Evolutionary conservation across 2,329 filamentous ascomycete genomes (phyloP).

Genomic region (Neurospora sp.): DNA sequence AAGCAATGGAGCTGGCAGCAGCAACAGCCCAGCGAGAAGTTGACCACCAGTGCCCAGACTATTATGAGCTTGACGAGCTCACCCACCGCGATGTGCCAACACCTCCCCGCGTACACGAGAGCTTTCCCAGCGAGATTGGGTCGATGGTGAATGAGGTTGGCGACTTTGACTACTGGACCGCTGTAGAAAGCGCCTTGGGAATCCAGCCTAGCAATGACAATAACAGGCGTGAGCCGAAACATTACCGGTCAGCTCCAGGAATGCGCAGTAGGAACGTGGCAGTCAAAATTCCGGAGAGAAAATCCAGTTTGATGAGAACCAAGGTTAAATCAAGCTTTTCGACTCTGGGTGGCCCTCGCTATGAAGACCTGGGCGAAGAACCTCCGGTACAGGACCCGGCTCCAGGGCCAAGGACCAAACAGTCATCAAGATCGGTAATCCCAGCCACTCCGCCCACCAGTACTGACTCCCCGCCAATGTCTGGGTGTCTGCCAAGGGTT

Average conservation of each 20-base stretch:
- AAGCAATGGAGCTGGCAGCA: slow-evolving; percentile 34
- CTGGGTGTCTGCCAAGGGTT: slow-evolving; percentile 5
- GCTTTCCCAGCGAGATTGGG: slow-evolving; percentile 1
- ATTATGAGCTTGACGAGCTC: slow-evolving; percentile 2
- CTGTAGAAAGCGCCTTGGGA: slow-evolving; percentile 1
- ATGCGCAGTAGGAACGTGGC: slow-evolving; percentile 13
- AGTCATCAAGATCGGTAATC: not conserved
- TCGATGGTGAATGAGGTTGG: not conserved
- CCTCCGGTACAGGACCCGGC: not conserved
- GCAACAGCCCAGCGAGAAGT: slow-evolving; percentile 25
- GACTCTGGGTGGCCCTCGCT: not conserved
- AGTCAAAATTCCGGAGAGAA: slow-evolving; percentile 8
- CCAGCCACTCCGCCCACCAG: not conserved
- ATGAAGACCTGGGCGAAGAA: not conserved
- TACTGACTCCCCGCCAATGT: not conserved
- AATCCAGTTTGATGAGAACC: slow-evolving; percentile 8
- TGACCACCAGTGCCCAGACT: slow-evolving; percentile 15
- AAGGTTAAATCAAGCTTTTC: not conserved
- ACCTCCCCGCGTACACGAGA: slow-evolving; percentile 3
- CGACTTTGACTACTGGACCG: not conserved
- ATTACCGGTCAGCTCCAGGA: slow-evolving; percentile 10
- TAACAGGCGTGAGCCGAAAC: slow-evolving; percentile 4
- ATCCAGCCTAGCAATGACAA: slow-evolving; percentile 1
- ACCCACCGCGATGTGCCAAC: not conserved
- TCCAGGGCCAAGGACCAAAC: not conserved